Evolutionary conservation across 2,329 filamentous ascomycete genomes (phyloP), one percentile per base, ranked within the genome.

Genomic region (Paradendryphiella salina): DNA sequence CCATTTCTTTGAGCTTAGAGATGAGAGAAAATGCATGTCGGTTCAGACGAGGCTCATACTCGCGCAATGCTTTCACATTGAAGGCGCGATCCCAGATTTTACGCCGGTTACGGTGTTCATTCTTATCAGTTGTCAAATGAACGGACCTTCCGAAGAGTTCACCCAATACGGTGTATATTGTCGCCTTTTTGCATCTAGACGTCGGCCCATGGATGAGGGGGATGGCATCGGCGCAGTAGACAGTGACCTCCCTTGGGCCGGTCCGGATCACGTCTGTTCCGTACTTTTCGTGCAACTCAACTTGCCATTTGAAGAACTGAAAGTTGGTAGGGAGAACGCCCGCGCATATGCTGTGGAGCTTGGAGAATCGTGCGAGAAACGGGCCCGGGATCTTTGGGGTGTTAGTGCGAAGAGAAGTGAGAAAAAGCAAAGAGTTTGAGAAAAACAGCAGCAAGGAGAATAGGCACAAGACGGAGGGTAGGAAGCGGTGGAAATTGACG

Each of bases 331-430:
- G 60, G 6, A 63, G 33, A 1, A 62, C 63, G 40, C 59, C 52
- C 13, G 53, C 34, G 39, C 52, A 61, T 14, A 74, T 51, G 28
- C 71, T 67, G 63, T 75, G 75, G 3, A 75, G 59, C 41, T 77
- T 77, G 13, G 67, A 69, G 14, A 75, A 51, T 2, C 69, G 64
- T 15, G 70, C 71, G 8, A 59, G 58, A 37, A 68, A 67, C 1
- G 76, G 76, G 0, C 76, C 75, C 1, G 66, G 67, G 32, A 77
- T 75, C 54, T 66, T 26, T 13, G 18, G 8, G 4, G 9, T 11
- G 8, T 42, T 15, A 42, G 29, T 26, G 13, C 29, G 10, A 40
- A 20, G 13, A 20, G 17, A 23, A 13, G 7, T 20, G 2, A 21
- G 23, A 20, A 13, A 8, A 39, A 17, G n/a, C n/a, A 26, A 13